These are phyloP conservation scores for Geosmithia putterillii DNA, from an alignment of 2,329 filamentous ascomycete genomes.

Conservation along the genomic window DNA sequence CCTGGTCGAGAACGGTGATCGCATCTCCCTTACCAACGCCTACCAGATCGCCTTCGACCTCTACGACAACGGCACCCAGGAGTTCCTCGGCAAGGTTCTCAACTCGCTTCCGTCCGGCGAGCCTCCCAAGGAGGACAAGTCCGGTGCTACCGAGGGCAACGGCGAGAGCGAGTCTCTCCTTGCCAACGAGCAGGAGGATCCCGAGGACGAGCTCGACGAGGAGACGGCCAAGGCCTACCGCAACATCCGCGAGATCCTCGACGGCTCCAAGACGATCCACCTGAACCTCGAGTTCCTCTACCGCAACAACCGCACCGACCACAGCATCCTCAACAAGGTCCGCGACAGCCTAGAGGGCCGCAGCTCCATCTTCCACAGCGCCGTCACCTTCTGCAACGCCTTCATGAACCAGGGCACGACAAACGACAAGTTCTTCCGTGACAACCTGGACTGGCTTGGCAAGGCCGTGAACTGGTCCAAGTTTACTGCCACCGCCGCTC, in stretches of 20 bases:
- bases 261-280: constrained; percentile 87
- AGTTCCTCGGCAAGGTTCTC: constrained; percentile 85
- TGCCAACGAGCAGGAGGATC: constrained; percentile 34
- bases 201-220: constrained; percentile 41
- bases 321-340: constrained; percentile 88
- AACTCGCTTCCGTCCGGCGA: constrained; percentile 57
- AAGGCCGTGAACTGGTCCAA: constrained; percentile 99
- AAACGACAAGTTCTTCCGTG: constrained; percentile 95
- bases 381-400: constrained; percentile 92
- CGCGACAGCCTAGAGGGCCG: constrained; percentile 89
- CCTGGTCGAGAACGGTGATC: constrained; percentile 68
- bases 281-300: constrained; percentile 94
- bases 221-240: constrained; percentile 44
- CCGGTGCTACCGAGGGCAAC: constrained; percentile 30
- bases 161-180: constrained; percentile 37
- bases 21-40: constrained; percentile 68
- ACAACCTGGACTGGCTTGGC: constrained; percentile 94
- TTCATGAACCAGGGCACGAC: constrained; percentile 99
- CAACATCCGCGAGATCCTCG: constrained; percentile 57
- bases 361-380: constrained; percentile 97
- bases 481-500: constrained; percentile 90
- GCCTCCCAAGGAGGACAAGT: constrained; percentile 14
- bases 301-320: constrained; percentile 86
- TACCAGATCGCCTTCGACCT: constrained; percentile 98
- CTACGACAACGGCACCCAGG: constrained; percentile 96